A percentile compares a stretch with the other conserved stretches of the same genome.
Evolutionary conservation across 164 flowering plant species (phyloP).

Genomic region (Akebia trifoliata): DNA sequence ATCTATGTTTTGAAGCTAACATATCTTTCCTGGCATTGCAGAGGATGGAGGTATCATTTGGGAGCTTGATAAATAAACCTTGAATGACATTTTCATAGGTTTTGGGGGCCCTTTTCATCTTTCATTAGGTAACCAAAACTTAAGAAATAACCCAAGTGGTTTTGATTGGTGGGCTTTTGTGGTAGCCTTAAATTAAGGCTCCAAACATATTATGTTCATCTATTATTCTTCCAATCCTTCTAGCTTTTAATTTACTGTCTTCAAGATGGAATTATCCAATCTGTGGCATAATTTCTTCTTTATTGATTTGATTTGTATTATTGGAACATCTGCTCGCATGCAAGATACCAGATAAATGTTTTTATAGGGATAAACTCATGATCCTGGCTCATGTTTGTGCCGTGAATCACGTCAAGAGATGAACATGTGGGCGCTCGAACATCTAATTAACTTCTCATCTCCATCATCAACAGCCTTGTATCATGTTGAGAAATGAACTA

Average conservation of each 20-base stretch:
- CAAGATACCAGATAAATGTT: no score
- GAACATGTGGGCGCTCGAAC: no score
- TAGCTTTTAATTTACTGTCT: background rate
- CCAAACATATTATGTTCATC: background rate
- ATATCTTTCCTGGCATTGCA: conserved; percentile 26
- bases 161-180: conserved; percentile 1
- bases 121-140: background rate
- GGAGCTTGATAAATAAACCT: conserved; percentile 48
- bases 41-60: conserved; percentile 70
- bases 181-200: background rate
- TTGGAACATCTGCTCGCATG: no score
- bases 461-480: no score
- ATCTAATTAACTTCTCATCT: no score
- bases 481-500: no score
- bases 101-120: background rate
- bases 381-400: no score
- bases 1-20: background rate
- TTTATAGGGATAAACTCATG: no score
- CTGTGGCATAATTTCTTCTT: background rate
- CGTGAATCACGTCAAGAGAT: no score
- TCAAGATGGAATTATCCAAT: background rate
- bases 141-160: background rate
- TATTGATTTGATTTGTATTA: no score
- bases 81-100: background rate
- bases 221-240: background rate